Base-by-base conservation (phyloP, 495 filamentous ascomycete species). In the Aspergillus diversus region DNA sequence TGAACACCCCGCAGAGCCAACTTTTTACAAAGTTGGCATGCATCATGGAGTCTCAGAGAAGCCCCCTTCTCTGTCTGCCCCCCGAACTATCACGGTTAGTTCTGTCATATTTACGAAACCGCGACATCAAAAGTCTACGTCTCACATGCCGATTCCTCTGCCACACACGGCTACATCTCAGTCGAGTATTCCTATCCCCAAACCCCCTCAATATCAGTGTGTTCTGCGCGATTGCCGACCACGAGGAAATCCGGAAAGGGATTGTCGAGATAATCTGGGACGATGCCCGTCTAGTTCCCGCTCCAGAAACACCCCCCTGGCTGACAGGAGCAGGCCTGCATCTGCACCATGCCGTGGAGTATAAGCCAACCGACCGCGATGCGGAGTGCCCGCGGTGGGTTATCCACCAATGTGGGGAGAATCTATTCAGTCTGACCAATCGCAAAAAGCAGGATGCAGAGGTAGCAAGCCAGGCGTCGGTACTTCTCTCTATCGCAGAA, bases 241-340 rank as follows among this genome's bases (percentile, higher is more conserved):
- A 73, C 42, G 59, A 66, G 33, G 55, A 32, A 6, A 66, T 70
- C 49, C 60, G 64, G 9, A 50, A 65, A 17, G 5, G 57, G 33
- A 54, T 75, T 9, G 62, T 54, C 48, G 66, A 75, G 37, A 70
- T 73, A 33, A 56, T 75, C 50, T 73, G 69, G 72, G 72, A 75
- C 34, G 71, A 75, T 50, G 67, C 64, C 12, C 64, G 57, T n/a
- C 54, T 65, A 0, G 48, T 60, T 17, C 50, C 37, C 0, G 37
- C 37, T 3, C 37, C 37, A 51, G 15, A 32, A 52, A 5, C 39
- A 54, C 35, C 13, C 0, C 7, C 27, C 17, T 16, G 47, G 37
- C 33, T 16, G 17, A 17, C 15, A 1, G 37, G 37, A 39, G 13
- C 7, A 27, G 2, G 21, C 21, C 21, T 27, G 21, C 21, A 27